These are phyloP conservation scores for Cubamyces sp. DNA, from an alignment of 768 basidiomycete genomes.

Conservation along the genomic window DNA sequence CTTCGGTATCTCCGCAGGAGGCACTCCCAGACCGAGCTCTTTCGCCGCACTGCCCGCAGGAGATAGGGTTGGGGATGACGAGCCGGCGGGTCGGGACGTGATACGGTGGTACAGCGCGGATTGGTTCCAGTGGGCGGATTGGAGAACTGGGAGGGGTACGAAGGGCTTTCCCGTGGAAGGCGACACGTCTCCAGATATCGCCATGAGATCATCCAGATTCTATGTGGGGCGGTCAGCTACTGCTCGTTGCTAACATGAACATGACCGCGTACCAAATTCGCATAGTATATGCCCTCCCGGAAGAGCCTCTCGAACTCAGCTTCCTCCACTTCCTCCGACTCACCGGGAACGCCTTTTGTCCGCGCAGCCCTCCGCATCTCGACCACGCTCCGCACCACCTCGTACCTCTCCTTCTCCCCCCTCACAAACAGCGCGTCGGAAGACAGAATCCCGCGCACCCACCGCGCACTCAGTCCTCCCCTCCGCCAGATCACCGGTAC, in stretches of 20 bases:
- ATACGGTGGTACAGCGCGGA: constrained; percentile 67
- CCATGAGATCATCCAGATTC: constrained; percentile 79
- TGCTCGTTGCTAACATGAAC: too few species aligned
- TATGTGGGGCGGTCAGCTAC: constrained; percentile 35
- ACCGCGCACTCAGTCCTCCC: constrained; percentile 71
- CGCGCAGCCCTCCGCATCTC: constrained; percentile 62
- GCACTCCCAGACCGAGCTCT: constrained; percentile 67
- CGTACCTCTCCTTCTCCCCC: constrained; percentile 80
- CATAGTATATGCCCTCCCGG: constrained; percentile 77
- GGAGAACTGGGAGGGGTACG: constrained; percentile 67
- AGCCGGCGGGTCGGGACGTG: constrained; percentile 41
- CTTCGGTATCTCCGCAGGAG: constrained; percentile 53
- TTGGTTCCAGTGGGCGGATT: constrained; percentile 81
- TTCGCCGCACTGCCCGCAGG: constrained; percentile 45
- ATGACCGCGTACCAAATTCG: constrained; percentile 69
- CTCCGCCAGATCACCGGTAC: constrained; percentile 71
- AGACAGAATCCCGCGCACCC: constrained; percentile 75
- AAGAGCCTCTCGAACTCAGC: constrained; percentile 72
- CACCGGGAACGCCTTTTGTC: constrained; percentile 41
- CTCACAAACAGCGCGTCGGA: constrained; percentile 81
- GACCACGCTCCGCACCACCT: constrained; percentile 72
- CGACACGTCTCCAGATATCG: constrained; percentile 75
- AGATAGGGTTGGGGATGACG: constrained; percentile 42
- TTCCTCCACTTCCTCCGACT: constrained; percentile 61
- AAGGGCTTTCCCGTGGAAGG: constrained; percentile 70